These are phyloP conservation scores for Penicillium ucsense DNA, from an alignment of 495 filamentous ascomycete genomes.

Conservation along the genomic window DNA sequence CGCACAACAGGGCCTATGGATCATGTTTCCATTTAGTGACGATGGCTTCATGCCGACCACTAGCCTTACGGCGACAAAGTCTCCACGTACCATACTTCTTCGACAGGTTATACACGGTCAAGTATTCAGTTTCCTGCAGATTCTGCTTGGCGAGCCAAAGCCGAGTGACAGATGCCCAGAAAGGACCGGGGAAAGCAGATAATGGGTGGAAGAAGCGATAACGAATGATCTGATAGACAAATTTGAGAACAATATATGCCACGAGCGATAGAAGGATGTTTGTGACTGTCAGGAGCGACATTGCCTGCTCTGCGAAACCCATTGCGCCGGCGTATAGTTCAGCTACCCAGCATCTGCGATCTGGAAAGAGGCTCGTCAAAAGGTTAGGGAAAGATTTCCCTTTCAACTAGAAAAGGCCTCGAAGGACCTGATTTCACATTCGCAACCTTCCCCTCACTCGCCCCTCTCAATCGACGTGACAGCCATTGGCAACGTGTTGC, in stretches of 20 bases:
- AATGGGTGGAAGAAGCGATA: conserved; percentile 47
- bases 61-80: background rate
- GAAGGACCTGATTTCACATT: background rate
- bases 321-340: conserved; percentile 10
- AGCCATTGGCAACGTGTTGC: background rate
- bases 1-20: conserved; percentile 31
- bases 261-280: conserved; percentile 16
- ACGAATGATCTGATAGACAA: conserved; percentile 30
- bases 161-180: conserved; percentile 41
- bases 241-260: conserved; percentile 18
- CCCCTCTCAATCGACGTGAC: background rate
- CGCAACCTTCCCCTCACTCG: background rate
- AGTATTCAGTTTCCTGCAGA: conserved; percentile 31
- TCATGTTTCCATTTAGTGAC: background rate
- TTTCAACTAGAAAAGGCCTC: background rate
- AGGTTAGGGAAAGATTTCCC: background rate
- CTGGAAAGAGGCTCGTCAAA: background rate
- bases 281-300: conserved; percentile 25
- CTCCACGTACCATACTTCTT: conserved; percentile 37
- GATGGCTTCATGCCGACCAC: too few species aligned
- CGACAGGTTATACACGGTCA: conserved; percentile 28
- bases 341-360: conserved; percentile 4
- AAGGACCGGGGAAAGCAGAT: conserved; percentile 41
- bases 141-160: conserved; percentile 43
- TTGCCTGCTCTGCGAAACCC: conserved; percentile 18